Base-by-base conservation (phyloP, 768 basidiomycete species). In the Podaxis mareebaensis region DNA sequence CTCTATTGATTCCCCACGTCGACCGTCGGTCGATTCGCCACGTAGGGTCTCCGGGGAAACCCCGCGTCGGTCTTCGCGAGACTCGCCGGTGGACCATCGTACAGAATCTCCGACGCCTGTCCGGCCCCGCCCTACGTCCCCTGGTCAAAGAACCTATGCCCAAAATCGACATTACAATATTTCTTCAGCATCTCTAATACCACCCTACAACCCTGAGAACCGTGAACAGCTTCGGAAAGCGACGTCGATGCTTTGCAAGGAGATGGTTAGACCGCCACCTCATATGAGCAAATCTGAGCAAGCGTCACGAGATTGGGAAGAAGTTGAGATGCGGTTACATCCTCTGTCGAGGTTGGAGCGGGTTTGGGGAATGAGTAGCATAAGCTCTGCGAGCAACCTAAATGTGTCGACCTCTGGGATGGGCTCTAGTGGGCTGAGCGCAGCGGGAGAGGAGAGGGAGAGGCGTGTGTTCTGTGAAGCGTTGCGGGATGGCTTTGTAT, bases 401-500 rank as follows among this genome's bases (percentile, higher is more conserved):
- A 67, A 70, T 30, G 64, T 73, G 63, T 67, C 68, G 44, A 58
- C 46, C 54, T 58, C 60, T 42, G 60, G 60, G 4, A 48, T 51
- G 39, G 61, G 61, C 48, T 72, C 76, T 15, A 73, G 70, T 46
- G 78, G 81, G 22, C 64, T 80, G 17, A 79, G 81, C 67, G 76
- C 78, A 24, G 77, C 80, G 30, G 88, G 88, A 39, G 92, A 91
- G 75, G 92, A 93, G 66, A 80, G 88, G 69, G 92, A 95, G 74
- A 78, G 89, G 66, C 81, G 80, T 58, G 73, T 85, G 36, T 96
- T 95, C 69, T 79, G 81, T 38, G 92, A 95, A 59, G 87, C 91
- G 0, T 72, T 96, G 60, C 77, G 86, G 68, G 95, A 96, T 76
- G 95, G 95, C 1, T 90, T 88, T 73, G 84, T 96, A 22, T 81